These are phyloP conservation scores for Hymenoscyphus linearis DNA, from an alignment of 2,329 filamentous ascomycete species.

Conservation along the genomic window DNA sequence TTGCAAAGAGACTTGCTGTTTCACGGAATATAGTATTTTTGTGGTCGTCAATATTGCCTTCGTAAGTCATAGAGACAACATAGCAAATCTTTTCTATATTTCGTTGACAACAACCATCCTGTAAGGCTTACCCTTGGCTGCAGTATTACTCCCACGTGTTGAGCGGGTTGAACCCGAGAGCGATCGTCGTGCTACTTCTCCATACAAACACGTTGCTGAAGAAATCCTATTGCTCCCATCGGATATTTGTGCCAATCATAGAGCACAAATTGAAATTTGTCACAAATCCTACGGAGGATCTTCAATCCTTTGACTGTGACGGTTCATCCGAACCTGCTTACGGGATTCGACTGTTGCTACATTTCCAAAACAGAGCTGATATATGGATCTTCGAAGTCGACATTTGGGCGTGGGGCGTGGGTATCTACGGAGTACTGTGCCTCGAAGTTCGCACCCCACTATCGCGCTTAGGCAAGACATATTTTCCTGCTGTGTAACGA, in stretches of 20 bases:
- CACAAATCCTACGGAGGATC: constrained; percentile 1
- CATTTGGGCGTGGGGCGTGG: not conserved
- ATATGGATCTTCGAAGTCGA: not conserved
- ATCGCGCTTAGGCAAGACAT: not conserved
- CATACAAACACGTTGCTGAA: not conserved
- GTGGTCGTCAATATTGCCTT: not conserved
- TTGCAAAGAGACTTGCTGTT: not conserved
- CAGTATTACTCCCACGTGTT: not conserved
- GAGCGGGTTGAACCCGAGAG: not conserved
- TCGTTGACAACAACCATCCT: not conserved
- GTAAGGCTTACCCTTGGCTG: not conserved
- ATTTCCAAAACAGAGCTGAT: not conserved
- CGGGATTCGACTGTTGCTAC: not conserved
- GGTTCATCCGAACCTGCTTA: constrained; percentile 1
- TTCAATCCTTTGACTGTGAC: constrained; percentile 3
- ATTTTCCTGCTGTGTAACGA: not conserved
- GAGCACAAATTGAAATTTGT: not conserved
- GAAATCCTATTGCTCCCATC: not conserved
- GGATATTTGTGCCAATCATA: not conserved
- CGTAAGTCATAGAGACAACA: not conserved
- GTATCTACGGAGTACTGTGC: not conserved
- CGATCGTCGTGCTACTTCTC: not conserved
- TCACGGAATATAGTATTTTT: not conserved
- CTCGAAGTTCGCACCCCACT: not conserved
- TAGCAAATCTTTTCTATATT: not conserved